phyloP scores from a whole-genome alignment of 805 yeast species.

The Metschnikowia colocasiae region DNA sequence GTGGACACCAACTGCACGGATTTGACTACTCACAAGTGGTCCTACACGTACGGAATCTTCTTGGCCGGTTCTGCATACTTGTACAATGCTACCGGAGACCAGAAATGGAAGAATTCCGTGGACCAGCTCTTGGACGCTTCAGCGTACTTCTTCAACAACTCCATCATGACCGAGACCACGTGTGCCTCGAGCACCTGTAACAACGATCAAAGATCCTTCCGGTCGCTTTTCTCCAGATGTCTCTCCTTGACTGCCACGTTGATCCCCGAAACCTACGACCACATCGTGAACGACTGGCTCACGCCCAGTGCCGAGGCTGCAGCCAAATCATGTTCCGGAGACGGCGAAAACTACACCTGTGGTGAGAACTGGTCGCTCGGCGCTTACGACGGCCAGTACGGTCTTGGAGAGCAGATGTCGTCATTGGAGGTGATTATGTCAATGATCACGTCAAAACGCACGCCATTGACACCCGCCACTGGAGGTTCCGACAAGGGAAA shows the following conservation, averaged over 20 bases:
- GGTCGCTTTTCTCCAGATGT: slow-evolving; percentile 63
- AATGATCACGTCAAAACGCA: slow-evolving; percentile 23
- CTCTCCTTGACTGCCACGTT: slow-evolving; percentile 55
- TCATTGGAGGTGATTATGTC: slow-evolving; percentile 58
- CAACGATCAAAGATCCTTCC: slow-evolving; percentile 73
- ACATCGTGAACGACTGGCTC: slow-evolving; percentile 27
- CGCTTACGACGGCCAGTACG: slow-evolving; percentile 64
- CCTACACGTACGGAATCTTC: slow-evolving; percentile 66
- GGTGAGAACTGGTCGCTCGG: slow-evolving; percentile 61
- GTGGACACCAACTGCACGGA: slow-evolving; percentile 43
- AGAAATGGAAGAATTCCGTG: slow-evolving; percentile 40
- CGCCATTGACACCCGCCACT: slow-evolving; percentile 18
- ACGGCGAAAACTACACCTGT: slow-evolving; percentile 81
- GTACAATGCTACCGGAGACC: slow-evolving; percentile 55
- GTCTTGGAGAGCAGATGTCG: slow-evolving; percentile 76
- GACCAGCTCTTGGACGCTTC: slow-evolving; percentile 37
- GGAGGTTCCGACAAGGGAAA: slow-evolving; percentile 16
- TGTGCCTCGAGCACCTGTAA: slow-evolving; percentile 60
- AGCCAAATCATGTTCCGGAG: slow-evolving; percentile 71
- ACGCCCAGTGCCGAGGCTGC: slow-evolving; percentile 60
- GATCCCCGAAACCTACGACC: slow-evolving; percentile 46
- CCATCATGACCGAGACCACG: slow-evolving; percentile 57
- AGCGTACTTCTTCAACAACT: slow-evolving; percentile 34
- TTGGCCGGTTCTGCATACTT: slow-evolving; percentile 68
- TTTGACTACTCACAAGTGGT: slow-evolving; percentile 55